Percentiles rank a stretch among this genome's conserved stretches.
These are phyloP conservation scores for Globisporangium splendens DNA, from an alignment of 352 stramenopile genomes.

Conservation along the genomic window DNA sequence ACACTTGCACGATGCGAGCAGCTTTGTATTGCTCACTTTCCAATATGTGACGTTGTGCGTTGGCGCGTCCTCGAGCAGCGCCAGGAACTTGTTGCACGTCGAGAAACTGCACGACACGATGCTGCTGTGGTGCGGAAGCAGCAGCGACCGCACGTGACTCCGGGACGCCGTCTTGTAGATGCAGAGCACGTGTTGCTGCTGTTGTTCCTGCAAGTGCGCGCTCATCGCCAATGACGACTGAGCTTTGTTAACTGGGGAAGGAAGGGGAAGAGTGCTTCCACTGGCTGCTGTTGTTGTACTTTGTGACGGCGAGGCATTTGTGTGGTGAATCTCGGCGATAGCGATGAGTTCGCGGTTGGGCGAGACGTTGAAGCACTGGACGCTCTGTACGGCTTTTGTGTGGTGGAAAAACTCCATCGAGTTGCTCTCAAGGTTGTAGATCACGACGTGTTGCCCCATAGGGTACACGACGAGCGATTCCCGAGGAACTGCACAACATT, in stretches of 20 bases:
- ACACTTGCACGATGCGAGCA: conserved; percentile 65
- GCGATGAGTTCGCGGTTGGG: conserved; percentile 65
- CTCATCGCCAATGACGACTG: conserved; percentile 11
- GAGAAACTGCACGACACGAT: conserved; percentile 72
- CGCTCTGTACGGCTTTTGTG: conserved; percentile 37
- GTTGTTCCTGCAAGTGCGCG: conserved; percentile 18
- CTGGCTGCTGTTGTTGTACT: not conserved
- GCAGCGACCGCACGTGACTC: conserved; percentile 38
- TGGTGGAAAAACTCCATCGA: conserved; percentile 76
- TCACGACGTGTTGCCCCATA: conserved; percentile 52
- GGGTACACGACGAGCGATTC: conserved; percentile 64
- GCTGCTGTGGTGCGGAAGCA: conserved; percentile 45
- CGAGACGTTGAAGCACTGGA: conserved; percentile 70
- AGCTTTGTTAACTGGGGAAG: conserved; percentile 7
- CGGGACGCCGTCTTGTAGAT: conserved; percentile 61
- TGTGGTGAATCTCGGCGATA: conserved; percentile 56
- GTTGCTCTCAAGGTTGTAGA: conserved; percentile 57
- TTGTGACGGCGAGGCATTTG: conserved; percentile 9
- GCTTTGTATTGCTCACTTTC: conserved; percentile 76
- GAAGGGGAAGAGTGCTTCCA: too few species aligned
- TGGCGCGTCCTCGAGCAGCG: conserved; percentile 65
- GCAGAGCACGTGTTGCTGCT: conserved; percentile 44
- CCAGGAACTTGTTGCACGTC: conserved; percentile 73
- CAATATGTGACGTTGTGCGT: conserved; percentile 74
- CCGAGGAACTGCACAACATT: conserved; percentile 54